phyloP scores from a whole-genome alignment of 108 stramenopile species.

The Stephanodiscus minutulus region DNA sequence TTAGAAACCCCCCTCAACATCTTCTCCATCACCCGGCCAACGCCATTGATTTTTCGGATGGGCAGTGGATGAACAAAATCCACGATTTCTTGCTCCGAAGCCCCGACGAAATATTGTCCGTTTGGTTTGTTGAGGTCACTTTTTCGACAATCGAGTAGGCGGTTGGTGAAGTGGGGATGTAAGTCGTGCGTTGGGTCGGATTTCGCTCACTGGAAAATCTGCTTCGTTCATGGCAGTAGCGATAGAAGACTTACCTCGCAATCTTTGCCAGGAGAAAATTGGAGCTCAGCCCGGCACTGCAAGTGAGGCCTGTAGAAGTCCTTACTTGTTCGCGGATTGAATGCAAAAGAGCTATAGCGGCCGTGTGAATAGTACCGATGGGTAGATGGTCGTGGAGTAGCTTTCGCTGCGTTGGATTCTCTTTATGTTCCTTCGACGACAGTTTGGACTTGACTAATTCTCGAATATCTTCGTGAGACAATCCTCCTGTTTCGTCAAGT shows the following conservation, averaged over 20 bases:
- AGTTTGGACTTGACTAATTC: conserved; percentile 9
- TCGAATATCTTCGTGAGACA: conserved; percentile 52
- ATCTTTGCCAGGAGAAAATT: conserved; percentile 94
- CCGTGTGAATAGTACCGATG: conserved; percentile 21
- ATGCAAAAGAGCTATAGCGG: conserved; percentile 42
- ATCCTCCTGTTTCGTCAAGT: conserved; percentile 24
- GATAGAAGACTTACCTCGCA: conserved; percentile 27
- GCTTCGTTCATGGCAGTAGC: background rate
- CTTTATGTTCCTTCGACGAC: conserved; percentile 1
- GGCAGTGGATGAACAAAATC: conserved; percentile 77
- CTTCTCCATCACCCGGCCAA: conserved; percentile 84
- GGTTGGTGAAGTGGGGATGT: background rate
- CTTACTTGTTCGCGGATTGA: conserved; percentile 78
- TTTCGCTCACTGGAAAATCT: background rate
- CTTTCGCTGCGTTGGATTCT: background rate
- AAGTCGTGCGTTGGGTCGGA: background rate
- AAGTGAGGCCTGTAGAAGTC: conserved; percentile 83
- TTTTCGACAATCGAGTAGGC: background rate
- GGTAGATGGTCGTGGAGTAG: conserved; percentile 25
- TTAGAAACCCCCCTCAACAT: conserved; percentile 49
- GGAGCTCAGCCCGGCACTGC: conserved; percentile 91
- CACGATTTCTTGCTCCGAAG: conserved; percentile 56
- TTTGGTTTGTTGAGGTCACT: conserved; percentile 95
- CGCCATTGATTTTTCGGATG: conserved; percentile 81
- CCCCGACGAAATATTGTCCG: conserved; percentile 88